Conservation (phyloP, 306 rosid species). For the Astragalus membranaceus region DNA sequence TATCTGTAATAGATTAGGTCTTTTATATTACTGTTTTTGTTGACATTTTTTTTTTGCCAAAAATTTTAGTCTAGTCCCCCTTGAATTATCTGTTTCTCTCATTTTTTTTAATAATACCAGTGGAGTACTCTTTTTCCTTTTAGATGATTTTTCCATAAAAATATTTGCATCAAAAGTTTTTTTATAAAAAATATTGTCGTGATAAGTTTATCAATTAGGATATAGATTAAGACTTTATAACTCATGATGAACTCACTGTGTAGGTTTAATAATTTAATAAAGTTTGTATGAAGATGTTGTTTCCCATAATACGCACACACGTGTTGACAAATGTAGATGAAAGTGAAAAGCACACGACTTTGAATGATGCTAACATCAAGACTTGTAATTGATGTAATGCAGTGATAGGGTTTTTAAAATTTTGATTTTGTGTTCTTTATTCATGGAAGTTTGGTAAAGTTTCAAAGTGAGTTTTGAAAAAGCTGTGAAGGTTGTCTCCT, state of each 20-base stretch:
- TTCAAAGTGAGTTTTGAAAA: conserved; percentile 9
- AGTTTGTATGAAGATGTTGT: conserved; percentile 17
- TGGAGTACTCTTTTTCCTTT: too few species aligned
- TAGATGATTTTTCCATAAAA: too few species aligned
- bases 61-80: too few species aligned
- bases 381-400: conserved; percentile 15
- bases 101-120: too few species aligned
- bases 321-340: conserved; percentile 28
- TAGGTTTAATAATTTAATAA: neutral
- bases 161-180: too few species aligned
- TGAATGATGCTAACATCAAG: conserved; percentile 14
- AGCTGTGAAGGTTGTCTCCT: neutral
- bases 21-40: too few species aligned
- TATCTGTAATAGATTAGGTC: too few species aligned
- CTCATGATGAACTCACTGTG: neutral
- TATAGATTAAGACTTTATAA: neutral
- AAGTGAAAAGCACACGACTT: conserved; percentile 12
- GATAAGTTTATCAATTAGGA: neutral
- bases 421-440: conserved; percentile 10
- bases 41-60: too few species aligned
- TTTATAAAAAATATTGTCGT: neutral
- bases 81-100: too few species aligned
- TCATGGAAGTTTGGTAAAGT: conserved; percentile 22
- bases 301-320: conserved; percentile 1
- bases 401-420: neutral